Base-by-base conservation (phyloP, 139 green algal species). In the Picocystis salinarum region DNA sequence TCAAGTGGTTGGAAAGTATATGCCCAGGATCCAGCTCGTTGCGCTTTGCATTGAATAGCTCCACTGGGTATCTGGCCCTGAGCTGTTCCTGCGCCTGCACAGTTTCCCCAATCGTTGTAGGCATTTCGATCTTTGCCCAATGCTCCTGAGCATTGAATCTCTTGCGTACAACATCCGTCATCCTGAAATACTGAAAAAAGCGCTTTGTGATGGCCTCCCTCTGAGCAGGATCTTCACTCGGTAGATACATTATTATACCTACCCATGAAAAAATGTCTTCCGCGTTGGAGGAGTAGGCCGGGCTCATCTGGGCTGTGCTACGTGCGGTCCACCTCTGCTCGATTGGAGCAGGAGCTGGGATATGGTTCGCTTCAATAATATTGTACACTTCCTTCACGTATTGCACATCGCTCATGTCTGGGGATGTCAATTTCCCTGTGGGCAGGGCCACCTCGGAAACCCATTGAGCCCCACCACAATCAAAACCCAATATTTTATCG, bases 201-300 rank as follows among this genome's bases (percentile, higher is more conserved):
- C 45, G 59, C 2, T 58, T 20, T 0, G 80, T 93, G 54, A 95
- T 80, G 13, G 55, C 57, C 5, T 56, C 24, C 10, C 84, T 50
- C 39, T 69, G 17, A 23, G 51, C 30, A 0, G 42, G 23, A 0
- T 82, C 67, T 2, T 82, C 58, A 4, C 57, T 65, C 3, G 81
- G 77, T 9, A 97, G 58, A 61, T 97, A 97, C 80, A 93, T 91
- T 62, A 97, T 97, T 65, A 95, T 81, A 33, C 87, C 86, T 45
- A 96, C 73, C 86, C 87, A 95, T 46, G 46, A 75, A 59, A 72
- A 55, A 28, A 88, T 25, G 3, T 37, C 40, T 7, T 66, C 54
- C 36, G 47, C 37, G 33, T 48, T 20, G 17, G 10, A 7, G 17
- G 41, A 48, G 41, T 24, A 42, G 0, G 68, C 76, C 26, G 87